Evolutionary conservation across 164 flowering plant species (phyloP).

Genomic region (Tinospora cordifolia): DNA sequence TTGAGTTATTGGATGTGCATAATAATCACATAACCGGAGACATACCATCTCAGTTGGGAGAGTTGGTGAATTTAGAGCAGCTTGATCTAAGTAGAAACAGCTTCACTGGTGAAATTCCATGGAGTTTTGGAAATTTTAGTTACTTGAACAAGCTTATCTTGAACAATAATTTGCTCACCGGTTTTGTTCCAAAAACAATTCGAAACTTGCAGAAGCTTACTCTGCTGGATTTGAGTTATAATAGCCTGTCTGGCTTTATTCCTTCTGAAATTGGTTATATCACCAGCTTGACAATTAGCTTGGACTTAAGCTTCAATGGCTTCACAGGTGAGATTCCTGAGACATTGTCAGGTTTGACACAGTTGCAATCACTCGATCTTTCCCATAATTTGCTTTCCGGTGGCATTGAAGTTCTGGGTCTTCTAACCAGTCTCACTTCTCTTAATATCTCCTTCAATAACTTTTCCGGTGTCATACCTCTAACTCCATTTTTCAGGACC

Average conservation of each 20-base stretch:
- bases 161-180: slow-evolving; percentile 69
- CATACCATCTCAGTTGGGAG: slow-evolving; percentile 64
- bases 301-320: slow-evolving; percentile 69
- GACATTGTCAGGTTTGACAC: slow-evolving; percentile 55
- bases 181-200: slow-evolving; percentile 56
- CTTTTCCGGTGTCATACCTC: slow-evolving; percentile 88
- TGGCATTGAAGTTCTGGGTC: slow-evolving; percentile 46
- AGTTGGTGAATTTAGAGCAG: slow-evolving; percentile 74
- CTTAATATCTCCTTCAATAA: slow-evolving; percentile 80
- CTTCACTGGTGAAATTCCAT: slow-evolving; percentile 70
- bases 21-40: slow-evolving; percentile 74
- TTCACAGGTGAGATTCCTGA: slow-evolving; percentile 77
- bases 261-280: slow-evolving; percentile 76
- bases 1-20: slow-evolving; percentile 83
- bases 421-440: slow-evolving; percentile 68
- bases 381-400: slow-evolving; percentile 68
- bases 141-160: slow-evolving; percentile 87
- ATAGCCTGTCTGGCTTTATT: slow-evolving; percentile 62
- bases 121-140: slow-evolving; percentile 75
- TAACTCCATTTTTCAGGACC: slow-evolving; percentile 75
- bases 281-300: slow-evolving; percentile 74
- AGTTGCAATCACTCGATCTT: slow-evolving; percentile 80
- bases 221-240: slow-evolving; percentile 80
- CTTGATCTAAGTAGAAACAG: slow-evolving; percentile 88
- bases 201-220: slow-evolving; percentile 65